A percentile compares a stretch with the other conserved stretches of the same genome.
Evolutionary conservation across 768 basidiomycete species (phyloP).

Genomic region (Termitomyces sp.): DNA sequence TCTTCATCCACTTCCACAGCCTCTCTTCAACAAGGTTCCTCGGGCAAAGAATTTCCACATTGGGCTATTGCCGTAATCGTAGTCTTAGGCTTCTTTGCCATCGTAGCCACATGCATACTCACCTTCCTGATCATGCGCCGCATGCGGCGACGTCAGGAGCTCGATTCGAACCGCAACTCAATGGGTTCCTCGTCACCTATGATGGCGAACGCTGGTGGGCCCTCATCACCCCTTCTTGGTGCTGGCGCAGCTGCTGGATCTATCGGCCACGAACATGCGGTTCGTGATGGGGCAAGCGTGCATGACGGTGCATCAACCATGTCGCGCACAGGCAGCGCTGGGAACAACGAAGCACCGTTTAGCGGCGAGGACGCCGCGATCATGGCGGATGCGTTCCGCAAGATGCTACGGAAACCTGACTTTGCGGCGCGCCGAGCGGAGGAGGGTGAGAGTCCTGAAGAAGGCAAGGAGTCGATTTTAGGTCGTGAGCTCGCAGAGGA

Average conservation of each 20-base stretch:
- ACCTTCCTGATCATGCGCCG: constrained; percentile 71
- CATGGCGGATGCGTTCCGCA: constrained; percentile 90
- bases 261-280: constrained; percentile 14
- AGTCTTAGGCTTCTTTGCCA: constrained; percentile 80
- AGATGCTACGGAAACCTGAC: constrained; percentile 84
- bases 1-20: constrained; percentile 22
- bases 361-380: constrained; percentile 85
- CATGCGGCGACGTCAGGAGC: constrained; percentile 43
- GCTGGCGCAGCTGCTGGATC: constrained; percentile 29
- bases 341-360: constrained; percentile 66
- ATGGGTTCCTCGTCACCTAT: constrained; percentile 81
- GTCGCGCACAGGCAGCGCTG: constrained; percentile 53
- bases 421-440: constrained; percentile 68
- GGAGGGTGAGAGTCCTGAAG: constrained; percentile 63
- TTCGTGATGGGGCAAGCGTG: constrained; percentile 33
- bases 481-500: constrained; percentile 82
- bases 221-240: constrained; percentile 26
- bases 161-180: constrained; percentile 59
- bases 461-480: constrained; percentile 41
- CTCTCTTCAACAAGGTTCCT: constrained; percentile 39
- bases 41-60: constrained; percentile 56
- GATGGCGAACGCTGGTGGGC: constrained; percentile 58
- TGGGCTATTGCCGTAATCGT: constrained; percentile 93
- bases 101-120: constrained; percentile 62
- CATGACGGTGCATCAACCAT: constrained; percentile 74